Evolutionary conservation across 176 grass and related monocot species (phyloP).

Genomic region (Guadua angustifolia): DNA sequence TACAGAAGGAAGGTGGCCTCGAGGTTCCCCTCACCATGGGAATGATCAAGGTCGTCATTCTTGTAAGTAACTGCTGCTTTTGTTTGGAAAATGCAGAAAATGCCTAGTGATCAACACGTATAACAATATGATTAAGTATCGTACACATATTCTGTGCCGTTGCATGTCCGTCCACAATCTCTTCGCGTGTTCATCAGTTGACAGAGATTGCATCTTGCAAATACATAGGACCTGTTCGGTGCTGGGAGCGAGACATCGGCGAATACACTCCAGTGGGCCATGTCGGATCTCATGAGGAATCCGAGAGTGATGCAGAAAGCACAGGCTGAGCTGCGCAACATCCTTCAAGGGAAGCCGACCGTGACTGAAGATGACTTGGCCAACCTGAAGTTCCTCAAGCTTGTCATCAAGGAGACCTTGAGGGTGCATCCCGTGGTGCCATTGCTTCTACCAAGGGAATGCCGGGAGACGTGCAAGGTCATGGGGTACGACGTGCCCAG

Average conservation of each 20-base stretch:
- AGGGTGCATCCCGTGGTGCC: conserved; percentile 10
- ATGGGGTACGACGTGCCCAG: conserved; percentile 21
- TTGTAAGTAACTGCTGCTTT: neutral
- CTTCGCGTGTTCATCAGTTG: neutral
- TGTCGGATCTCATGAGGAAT: conserved; percentile 32
- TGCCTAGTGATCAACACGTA: no score
- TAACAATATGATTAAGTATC: no score
- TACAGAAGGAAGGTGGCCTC: conserved; percentile 34
- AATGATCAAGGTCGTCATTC: conserved; percentile 23
- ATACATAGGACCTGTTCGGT: conserved; percentile 31
- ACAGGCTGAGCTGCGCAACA: neutral
- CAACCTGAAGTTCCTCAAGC: neutral
- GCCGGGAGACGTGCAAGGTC: neutral
- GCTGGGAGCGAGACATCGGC: conserved; percentile 19
- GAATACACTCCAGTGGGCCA: conserved; percentile 30
- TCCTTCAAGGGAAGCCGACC: neutral
- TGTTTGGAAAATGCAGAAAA: neutral
- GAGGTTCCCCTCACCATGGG: conserved; percentile 38
- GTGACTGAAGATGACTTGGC: conserved; percentile 7
- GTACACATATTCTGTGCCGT: no score
- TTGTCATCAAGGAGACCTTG: conserved; percentile 39
- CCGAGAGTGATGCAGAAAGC: conserved; percentile 11
- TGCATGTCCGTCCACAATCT: neutral
- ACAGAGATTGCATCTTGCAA: neutral
- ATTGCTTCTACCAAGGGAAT: conserved; percentile 22